These are phyloP conservation scores for Cucurbita argyrosperma DNA, from an alignment of 306 rosid species.

Conservation along the genomic window DNA sequence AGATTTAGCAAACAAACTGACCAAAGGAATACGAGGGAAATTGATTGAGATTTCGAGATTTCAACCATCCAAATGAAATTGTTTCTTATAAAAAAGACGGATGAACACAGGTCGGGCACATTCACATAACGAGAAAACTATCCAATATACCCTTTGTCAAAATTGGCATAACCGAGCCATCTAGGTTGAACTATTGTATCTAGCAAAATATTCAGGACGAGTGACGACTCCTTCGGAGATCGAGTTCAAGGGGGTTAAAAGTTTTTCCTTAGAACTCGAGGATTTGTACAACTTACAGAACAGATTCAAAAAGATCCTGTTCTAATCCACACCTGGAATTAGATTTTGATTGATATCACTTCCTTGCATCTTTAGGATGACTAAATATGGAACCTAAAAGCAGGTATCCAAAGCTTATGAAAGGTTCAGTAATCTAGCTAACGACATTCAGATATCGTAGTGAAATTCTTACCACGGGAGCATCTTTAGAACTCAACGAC, in stretches of 20 bases:
- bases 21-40: not conserved
- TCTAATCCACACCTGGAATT: not conserved
- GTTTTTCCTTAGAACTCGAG: not conserved
- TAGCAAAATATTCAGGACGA: not conserved
- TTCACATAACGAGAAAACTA: not conserved
- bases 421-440: not conserved
- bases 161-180: not conserved
- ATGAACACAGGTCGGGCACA: not conserved
- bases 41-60: not conserved
- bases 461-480: not conserved
- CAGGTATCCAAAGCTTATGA: not conserved
- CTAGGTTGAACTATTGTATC: not conserved
- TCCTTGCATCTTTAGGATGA: not conserved
- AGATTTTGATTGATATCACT: not conserved
- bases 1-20: not conserved
- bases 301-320: no score
- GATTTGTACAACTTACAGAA: no score
- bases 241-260: not conserved
- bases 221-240: not conserved
- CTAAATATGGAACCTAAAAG: not conserved
- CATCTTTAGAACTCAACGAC: not conserved
- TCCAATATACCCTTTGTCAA: not conserved
- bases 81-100: no score
- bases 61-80: not conserved
- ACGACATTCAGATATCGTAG: not conserved